Base-by-base conservation (phyloP, 148 eudicot species). In the Cornus controversa region DNA sequence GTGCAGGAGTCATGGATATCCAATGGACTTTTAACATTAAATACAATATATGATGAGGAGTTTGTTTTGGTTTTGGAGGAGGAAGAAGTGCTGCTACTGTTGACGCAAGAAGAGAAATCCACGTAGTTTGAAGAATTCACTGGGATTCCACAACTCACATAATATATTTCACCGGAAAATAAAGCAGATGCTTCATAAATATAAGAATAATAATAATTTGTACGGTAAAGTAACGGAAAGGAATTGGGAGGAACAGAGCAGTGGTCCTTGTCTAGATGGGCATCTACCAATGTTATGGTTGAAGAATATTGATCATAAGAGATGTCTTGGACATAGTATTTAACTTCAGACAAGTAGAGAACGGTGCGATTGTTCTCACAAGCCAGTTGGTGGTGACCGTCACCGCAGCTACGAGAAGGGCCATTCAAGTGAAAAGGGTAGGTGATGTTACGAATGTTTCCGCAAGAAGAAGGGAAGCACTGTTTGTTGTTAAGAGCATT, bases 311-410 rank as follows among this genome's bases (percentile, higher is more conserved):
- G 3, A 34, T 37, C 6, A 57, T 82, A 77, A 50, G 36, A 23
- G 78, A 82, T 82, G 0, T 69, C 63, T 29, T 72, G 37, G 5
- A 82, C 84, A 47, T 69, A 24, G 81, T 65, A 82, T 42, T 79
- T 72, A 8, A 40, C 45, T 66, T 26, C 75, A 6, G 10, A 22
- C 22, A 29, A 11, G 10, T 16, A 0, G 2, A 72, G 65, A 18
- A 28, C 10, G 0, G 78, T 66, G 78, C 42, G 70, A 76, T 76
- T 76, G 70, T 47, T 66, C 15, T 67, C 42, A 10, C 78, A 75
- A 25, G 26, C 1, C 11, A 75, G 70, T 9, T 37, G 25, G 60
- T 25, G 29, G 3, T 14, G 0, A 1, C 2, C 6, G 14, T 66
- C 78, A 4, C 70, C 70, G 25, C 71, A 75, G 37, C 6, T 31